Base-by-base conservation (phyloP, 768 basidiomycete genomes). In the Grammothele lineata region DNA sequence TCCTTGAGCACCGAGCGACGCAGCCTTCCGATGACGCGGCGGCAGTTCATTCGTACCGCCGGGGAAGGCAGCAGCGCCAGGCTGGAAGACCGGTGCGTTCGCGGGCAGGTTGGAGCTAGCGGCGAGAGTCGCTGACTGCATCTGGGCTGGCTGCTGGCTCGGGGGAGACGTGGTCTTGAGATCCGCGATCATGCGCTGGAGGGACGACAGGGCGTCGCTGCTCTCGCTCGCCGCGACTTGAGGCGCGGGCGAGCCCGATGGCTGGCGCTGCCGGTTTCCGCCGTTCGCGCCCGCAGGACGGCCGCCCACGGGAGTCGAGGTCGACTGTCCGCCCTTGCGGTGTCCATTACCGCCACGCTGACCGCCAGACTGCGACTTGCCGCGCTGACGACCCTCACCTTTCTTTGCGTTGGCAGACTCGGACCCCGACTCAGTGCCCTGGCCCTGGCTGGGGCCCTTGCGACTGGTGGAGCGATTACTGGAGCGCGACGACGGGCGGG, bases 101-200 rank as follows among this genome's bases (percentile, higher is more conserved):
- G 69, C 62, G 40, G 84, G 76, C 34, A 87, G 72, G 43, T 61
- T 81, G 19, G 83, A 79, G 26, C 62, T 56, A 9, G 57, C 66
- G 52, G 77, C 69, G 64, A 54, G 38, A 14, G 27, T 30, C 27
- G 14, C 27, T 7, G 27, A 30, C 8, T 7, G 27, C 27, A 30
- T 30, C 7, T 8, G 35, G 35, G 18, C 6, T 14, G 6, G 51
- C 72, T 53, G 27, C 68, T 61, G 3, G 59, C 71, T 78, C 42
- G 80, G 72, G 40, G 87, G 81, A 43, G 89, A 83, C 3, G 90
- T 77, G 15, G 86, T 85, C 75, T 92, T 95, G 54, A 96, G 74
- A 66, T 97, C 93, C 46, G 88, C 88, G 57, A 97, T 97, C 65
- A 96, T 86, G 47, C 90, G 82, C 62, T 97, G 92, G 43, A 97